A percentile compares a stretch with the other conserved stretches of the same genome.
phyloP scores from a whole-genome alignment of 2,329 filamentous ascomycete species.

The Pseudogymnoascus sp. region DNA sequence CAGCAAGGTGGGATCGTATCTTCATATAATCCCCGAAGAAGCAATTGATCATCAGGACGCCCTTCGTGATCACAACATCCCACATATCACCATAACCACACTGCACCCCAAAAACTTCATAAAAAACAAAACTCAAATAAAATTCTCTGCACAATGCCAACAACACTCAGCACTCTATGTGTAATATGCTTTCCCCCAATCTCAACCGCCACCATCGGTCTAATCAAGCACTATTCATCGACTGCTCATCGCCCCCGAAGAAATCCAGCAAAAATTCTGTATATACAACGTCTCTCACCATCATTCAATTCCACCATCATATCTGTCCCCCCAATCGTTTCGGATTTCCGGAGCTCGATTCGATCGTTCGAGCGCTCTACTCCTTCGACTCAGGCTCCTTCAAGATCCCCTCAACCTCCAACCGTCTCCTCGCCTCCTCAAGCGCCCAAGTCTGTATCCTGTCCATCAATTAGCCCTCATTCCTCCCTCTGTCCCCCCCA shows the following conservation, averaged over 20 bases:
- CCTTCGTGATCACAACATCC: not conserved
- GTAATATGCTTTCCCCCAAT: not conserved
- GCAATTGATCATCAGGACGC: not conserved
- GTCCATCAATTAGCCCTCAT: slow-evolving; percentile 25
- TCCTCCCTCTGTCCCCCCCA: not conserved
- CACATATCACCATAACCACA: not conserved
- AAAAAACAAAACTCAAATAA: not conserved
- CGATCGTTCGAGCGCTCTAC: not conserved
- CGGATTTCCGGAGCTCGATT: not conserved
- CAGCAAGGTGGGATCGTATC: not conserved
- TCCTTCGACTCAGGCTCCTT: slow-evolving; percentile 60
- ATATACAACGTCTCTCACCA: not conserved
- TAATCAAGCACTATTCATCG: not conserved
- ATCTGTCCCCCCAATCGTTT: not conserved
- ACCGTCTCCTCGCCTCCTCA: slow-evolving; percentile 87
- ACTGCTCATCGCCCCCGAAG: not conserved
- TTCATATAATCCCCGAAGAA: not conserved
- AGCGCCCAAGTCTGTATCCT: slow-evolving; percentile 99
- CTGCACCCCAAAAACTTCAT: not conserved
- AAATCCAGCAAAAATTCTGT: not conserved
- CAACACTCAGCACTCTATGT: not conserved
- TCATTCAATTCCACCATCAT: not conserved
- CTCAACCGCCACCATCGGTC: not conserved
- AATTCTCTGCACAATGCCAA: not conserved
- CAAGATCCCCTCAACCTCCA: slow-evolving; percentile 92